Evolutionary conservation across 1,284 basidiomycete genomes (phyloP), one percentile per base, ranked within the genome.

Genomic region (Ustilago loliicola): DNA sequence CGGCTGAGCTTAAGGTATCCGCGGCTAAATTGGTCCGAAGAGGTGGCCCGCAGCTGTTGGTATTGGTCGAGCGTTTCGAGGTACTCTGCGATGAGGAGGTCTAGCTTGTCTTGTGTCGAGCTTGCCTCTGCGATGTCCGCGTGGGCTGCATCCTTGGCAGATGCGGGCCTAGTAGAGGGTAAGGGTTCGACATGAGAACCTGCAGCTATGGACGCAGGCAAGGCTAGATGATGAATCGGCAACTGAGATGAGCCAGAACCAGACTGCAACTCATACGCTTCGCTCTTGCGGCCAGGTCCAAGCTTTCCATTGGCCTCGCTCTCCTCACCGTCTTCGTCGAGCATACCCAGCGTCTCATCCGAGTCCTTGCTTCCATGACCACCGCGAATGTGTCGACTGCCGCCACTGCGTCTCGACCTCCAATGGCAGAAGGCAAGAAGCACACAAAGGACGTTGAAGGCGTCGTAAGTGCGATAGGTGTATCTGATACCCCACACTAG

Each of bases 401-500:
- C 36, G 3, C 74, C 62, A 15, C 45, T 47, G 30, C 61, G 59
- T 17, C 76, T 66, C n/a, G 67, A 52, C 11, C 63, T 51, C 76
- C 71, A 74, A 27, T 78, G 76, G 34, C 70, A 72, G 19, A 67
- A 38, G 9, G 62, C 60, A 5, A 74, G 51, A 13, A 78, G 13
- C 1, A 52, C 48, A n/a, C 58, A 66, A 7, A 79, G 57, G 2
- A 58, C 58, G 10, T 75, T 64, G 60, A 80, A 66, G 0, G 65
- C 68, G 6, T 82, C 80, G 17, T 79, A 77, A 11, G 63, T 66
- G 11, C 68, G 36, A 38, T 79, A 82, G 7, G 77, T 67, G 48
- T 70, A 80, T n/a, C 80, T 57, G 25, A 80, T 65, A 3, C 80
- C 80, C 58, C 68, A 79, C 21, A 79, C 61, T 6, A 82, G 36